Evolutionary conservation across 139 green algal species (phyloP).

Genomic region (Chlorella sp.): DNA sequence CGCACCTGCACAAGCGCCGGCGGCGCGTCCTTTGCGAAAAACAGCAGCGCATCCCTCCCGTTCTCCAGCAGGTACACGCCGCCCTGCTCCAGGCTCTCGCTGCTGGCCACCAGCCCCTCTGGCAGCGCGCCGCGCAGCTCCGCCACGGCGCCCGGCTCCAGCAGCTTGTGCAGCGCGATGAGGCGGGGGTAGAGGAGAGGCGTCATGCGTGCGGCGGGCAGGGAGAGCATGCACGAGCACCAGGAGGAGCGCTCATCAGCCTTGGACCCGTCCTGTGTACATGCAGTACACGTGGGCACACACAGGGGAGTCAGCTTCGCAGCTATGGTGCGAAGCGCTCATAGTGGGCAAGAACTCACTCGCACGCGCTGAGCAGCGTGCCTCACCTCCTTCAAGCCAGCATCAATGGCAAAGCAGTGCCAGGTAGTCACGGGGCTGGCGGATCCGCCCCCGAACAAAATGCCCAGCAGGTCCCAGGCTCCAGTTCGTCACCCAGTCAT

Average conservation of each 20-base stretch:
- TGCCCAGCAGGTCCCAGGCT: too few relatives aligned
- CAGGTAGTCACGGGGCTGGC: too few relatives aligned
- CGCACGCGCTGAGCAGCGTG: too few relatives aligned
- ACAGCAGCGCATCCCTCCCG: conserved; percentile 48
- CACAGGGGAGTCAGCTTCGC: too few relatives aligned
- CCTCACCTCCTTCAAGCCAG: too few relatives aligned
- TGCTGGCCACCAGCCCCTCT: neutral
- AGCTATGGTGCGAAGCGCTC: too few relatives aligned
- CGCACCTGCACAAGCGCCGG: neutral
- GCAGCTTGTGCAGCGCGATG: conserved; percentile 34
- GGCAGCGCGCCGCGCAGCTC: neutral
- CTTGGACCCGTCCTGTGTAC: conserved; percentile 37
- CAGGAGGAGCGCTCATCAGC: conserved; percentile 43
- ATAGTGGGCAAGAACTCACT: too few relatives aligned
- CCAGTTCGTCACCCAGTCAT: too few relatives aligned
- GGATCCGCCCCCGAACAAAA: too few relatives aligned
- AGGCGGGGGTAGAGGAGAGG: conserved; percentile 63
- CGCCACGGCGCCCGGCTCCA: neutral
- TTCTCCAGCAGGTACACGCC: conserved; percentile 85
- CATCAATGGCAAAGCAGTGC: too few relatives aligned
- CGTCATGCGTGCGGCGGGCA: conserved; percentile 40
- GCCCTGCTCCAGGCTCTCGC: conserved; percentile 36
- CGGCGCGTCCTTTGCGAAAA: conserved; percentile 26
- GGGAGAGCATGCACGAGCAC: conserved; percentile 41
- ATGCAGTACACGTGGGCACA: too few relatives aligned